phyloP scores from a whole-genome alignment of 2,329 filamentous ascomycete genomes.

The Diaporthe vaccinii region DNA sequence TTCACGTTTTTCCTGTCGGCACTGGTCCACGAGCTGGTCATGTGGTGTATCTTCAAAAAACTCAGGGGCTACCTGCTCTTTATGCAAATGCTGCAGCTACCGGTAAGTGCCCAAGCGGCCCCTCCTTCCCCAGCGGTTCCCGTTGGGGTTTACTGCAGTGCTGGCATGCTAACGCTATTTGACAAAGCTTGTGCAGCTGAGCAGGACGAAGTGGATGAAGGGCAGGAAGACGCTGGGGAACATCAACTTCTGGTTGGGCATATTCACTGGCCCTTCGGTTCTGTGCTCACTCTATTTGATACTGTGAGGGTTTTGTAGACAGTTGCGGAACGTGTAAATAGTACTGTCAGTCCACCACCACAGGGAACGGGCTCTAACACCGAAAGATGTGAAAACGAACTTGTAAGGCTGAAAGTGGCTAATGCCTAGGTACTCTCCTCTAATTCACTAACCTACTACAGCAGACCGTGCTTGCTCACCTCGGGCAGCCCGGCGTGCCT shows the following conservation, averaged over 20 bases:
- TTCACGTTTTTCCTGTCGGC: conserved; percentile 82
- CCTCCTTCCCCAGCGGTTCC: not conserved
- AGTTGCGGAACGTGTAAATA: not conserved
- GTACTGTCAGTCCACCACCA: not conserved
- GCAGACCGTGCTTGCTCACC: conserved; percentile 2
- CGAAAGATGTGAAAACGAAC: not conserved
- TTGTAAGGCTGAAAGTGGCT: not conserved
- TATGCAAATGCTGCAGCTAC: conserved; percentile 82
- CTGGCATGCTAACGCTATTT: conserved; percentile 30
- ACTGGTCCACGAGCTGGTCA: conserved; percentile 80
- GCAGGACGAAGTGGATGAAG: conserved; percentile 75
- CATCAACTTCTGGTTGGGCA: conserved; percentile 81
- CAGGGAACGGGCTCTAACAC: not conserved
- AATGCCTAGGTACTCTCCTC: not conserved
- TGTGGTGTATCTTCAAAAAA: conserved; percentile 86
- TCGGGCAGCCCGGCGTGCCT: conserved; percentile 12
- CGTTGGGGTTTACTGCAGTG: not conserved
- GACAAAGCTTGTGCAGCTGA: conserved; percentile 71
- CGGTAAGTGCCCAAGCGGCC: conserved; percentile 54
- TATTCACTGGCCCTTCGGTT: conserved; percentile 82
- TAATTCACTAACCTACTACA: not conserved
- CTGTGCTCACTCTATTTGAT: conserved; percentile 73
- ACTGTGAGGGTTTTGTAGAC: conserved; percentile 52
- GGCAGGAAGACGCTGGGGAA: conserved; percentile 76
- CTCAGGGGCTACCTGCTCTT: conserved; percentile 79